phyloP scores from a whole-genome alignment of 768 basidiomycete species.

The Serendipita sp. region DNA sequence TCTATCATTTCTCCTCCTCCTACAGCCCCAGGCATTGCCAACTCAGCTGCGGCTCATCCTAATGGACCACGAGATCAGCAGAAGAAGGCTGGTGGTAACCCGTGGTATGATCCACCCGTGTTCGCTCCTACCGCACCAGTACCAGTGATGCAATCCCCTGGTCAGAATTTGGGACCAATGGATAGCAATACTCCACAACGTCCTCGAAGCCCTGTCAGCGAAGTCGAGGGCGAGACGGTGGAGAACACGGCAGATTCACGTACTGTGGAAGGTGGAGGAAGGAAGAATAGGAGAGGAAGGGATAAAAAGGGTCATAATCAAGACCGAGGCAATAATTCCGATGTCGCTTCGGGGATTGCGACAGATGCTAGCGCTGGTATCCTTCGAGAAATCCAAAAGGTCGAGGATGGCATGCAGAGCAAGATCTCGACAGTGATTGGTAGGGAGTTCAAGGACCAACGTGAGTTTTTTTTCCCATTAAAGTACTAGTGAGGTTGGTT shows the following conservation, averaged over 20 bases:
- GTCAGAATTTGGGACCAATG: conserved; percentile 8
- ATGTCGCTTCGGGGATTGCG: neutral
- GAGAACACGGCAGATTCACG: neutral
- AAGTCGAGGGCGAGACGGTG: conserved; percentile 6
- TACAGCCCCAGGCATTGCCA: conserved; percentile 13
- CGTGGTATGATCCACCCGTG: conserved; percentile 13
- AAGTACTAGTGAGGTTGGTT: neutral
- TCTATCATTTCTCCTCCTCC: conserved; percentile 15
- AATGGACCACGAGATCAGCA: conserved; percentile 12
- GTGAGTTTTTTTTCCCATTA: conserved; percentile 29
- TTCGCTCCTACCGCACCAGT: conserved; percentile 11
- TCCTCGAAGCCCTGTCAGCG: conserved; percentile 4
- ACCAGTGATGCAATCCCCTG: neutral
- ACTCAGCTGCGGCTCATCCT: neutral
- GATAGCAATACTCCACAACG: conserved; percentile 1
- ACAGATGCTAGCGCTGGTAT: conserved; percentile 10
- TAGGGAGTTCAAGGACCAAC: conserved; percentile 83
- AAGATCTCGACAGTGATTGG: conserved; percentile 64
- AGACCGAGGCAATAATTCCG: neutral
- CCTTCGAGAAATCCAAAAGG: conserved; percentile 55
- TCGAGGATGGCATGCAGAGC: conserved; percentile 62
- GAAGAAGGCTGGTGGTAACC: conserved; percentile 8
- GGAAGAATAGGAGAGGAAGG: neutral
- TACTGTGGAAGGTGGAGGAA: neutral
- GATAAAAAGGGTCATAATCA: neutral